Evolutionary conservation across 2,329 filamentous ascomycete species (phyloP).

Genomic region (Penicillium sp.): DNA sequence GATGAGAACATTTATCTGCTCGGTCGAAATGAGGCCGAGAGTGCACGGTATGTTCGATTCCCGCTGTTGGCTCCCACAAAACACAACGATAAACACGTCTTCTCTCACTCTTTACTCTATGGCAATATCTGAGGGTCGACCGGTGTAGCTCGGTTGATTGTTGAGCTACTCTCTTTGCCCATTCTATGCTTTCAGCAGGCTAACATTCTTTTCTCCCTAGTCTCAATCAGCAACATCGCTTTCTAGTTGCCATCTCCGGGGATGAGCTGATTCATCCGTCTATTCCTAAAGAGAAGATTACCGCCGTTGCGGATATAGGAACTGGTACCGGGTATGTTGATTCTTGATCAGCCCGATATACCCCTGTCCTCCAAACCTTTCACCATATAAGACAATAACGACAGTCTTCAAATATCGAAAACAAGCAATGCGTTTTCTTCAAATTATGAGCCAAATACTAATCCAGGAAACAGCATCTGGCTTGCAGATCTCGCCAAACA

Average conservation of each 20-base stretch:
- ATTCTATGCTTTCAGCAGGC: neutral
- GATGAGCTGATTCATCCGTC: constrained; percentile 22
- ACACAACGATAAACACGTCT: neutral
- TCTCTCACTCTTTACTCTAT: neutral
- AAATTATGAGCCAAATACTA: neutral
- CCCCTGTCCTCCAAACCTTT: neutral
- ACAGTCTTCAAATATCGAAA: too few species aligned
- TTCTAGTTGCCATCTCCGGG: constrained; percentile 20
- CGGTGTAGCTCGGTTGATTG: neutral
- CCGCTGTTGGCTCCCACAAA: neutral
- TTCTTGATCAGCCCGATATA: neutral
- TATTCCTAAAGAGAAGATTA: constrained; percentile 17
- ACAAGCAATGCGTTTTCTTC: too few species aligned
- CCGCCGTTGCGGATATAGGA: constrained; percentile 24
- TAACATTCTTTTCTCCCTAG: constrained; percentile 6
- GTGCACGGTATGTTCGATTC: constrained; percentile 14
- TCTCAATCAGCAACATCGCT: constrained; percentile 25
- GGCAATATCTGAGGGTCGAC: neutral
- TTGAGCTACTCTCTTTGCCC: neutral
- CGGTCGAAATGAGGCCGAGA: constrained; percentile 18
- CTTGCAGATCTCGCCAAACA: constrained; percentile 15
- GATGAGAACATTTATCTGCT: constrained; percentile 19
- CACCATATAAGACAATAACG: too few species aligned
- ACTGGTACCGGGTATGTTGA: constrained; percentile 28
- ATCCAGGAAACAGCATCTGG: constrained; percentile 21